phyloP scores from a whole-genome alignment of 1,139 yeast genomes.

The Meyerozyma elateridarum region DNA sequence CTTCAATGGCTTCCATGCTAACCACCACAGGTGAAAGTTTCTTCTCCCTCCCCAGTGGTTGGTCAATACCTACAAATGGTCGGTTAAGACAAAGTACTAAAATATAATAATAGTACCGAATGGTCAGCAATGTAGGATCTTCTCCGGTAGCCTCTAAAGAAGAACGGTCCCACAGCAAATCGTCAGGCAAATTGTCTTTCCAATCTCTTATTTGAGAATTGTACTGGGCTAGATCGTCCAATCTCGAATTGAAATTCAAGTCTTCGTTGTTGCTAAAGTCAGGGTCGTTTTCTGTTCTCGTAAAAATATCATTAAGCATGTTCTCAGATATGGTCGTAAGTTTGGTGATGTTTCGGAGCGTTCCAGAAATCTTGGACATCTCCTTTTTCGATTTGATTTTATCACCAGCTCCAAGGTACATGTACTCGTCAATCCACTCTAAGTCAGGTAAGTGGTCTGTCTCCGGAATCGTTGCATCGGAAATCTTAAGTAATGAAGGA shows the following conservation, averaged over 20 bases:
- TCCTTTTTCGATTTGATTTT: conserved; percentile 10
- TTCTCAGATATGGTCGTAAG: conserved; percentile 50
- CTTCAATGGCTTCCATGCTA: conserved; percentile 40
- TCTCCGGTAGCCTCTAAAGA: conserved; percentile 42
- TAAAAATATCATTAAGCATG: conserved; percentile 52
- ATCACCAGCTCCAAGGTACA: conserved; percentile 21
- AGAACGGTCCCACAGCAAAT: conserved; percentile 45
- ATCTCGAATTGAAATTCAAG: conserved; percentile 30
- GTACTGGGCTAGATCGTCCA: conserved; percentile 35
- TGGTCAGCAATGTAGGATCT: conserved; percentile 46
- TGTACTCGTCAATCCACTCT: conserved; percentile 49
- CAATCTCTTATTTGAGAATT: conserved; percentile 48
- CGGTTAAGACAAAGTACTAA: conserved; percentile 53
- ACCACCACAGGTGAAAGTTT: conserved; percentile 31
- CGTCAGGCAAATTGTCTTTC: conserved; percentile 45
- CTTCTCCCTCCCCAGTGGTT: conserved; percentile 18
- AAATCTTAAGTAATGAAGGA: conserved; percentile 51
- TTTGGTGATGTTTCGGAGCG: conserved; percentile 43
- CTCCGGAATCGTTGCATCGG: conserved; percentile 59
- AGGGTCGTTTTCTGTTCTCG: conserved; percentile 25
- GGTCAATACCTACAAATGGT: conserved; percentile 44
- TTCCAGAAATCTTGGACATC: conserved; percentile 41
- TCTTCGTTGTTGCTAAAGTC: conserved; percentile 19
- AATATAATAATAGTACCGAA: conserved; percentile 56
- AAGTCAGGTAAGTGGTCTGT: conserved; percentile 59